These are phyloP conservation scores for Pleurotus ostreatus DNA, from an alignment of 768 basidiomycete species.

Conservation along the genomic window DNA sequence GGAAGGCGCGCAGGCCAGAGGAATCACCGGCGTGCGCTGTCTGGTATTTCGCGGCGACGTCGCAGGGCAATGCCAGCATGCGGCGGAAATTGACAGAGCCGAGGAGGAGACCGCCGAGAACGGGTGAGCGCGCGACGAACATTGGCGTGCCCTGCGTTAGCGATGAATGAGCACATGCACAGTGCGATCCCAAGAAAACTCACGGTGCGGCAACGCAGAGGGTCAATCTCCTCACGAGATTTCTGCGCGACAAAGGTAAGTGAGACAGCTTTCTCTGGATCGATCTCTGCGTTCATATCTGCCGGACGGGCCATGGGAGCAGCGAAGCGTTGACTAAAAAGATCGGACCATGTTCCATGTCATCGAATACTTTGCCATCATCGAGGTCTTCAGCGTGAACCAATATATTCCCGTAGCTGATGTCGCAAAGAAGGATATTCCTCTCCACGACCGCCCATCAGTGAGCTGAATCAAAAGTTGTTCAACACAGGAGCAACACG, in stretches of 20 bases:
- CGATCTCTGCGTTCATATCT: no score
- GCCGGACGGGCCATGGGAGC: no score
- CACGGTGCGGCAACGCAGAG: not conserved
- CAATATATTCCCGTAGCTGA: not conserved
- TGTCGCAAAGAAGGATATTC: slow-evolving; percentile 1
- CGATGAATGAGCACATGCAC: no score
- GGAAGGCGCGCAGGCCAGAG: no score
- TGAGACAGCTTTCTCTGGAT: no score
- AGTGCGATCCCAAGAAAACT: not conserved
- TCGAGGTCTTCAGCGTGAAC: not conserved
- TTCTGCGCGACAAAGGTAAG: not conserved
- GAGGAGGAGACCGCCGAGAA: not conserved
- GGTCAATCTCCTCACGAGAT: not conserved
- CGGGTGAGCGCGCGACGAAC: slow-evolving; percentile 3
- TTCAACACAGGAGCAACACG: not conserved
- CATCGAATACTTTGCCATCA: not conserved
- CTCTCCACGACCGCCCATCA: not conserved
- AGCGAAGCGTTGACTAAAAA: not conserved
- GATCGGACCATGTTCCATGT: not conserved
- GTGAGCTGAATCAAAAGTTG: not conserved
- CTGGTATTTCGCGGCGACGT: not conserved
- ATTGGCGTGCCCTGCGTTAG: slow-evolving; percentile 1
- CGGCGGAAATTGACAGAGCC: not conserved
- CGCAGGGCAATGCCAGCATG: not conserved
- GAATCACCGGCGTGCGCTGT: no score